Evolutionary conservation across 768 basidiomycete species (phyloP), one percentile per base, ranked within the genome.

Genomic region (Termitomyces eurrhizus): DNA sequence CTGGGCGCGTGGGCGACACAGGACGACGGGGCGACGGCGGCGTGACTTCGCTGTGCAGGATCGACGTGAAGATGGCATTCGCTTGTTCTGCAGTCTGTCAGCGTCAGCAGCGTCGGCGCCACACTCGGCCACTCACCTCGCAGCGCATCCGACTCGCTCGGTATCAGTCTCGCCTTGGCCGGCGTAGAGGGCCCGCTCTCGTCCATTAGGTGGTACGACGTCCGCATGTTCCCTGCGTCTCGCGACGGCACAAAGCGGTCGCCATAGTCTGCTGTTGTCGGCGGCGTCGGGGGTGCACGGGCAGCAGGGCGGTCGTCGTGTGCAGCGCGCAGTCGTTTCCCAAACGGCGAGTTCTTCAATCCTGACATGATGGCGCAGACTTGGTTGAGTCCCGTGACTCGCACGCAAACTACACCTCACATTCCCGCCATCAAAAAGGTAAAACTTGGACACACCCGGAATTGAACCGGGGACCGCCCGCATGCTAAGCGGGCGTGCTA

Each of bases 291-390:
- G 9, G 42, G 37, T 0, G 37, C 9, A 1, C 53, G 39, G 8
- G 36, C 5, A 2, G 52, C 16, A 13, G 52, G 14, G 52, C 35
- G 86, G 66, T 82, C 79, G 62, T 53, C 52, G 52, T 39, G 85
- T 4, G 86, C 81, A 14, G 87, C 87, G 46, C 90, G 85, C n/a
- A 92, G 79, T 13, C 90, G 85, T 69, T 92, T 92, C 46, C 89
- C 90, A 74, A 90, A 92, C 1, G 88, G 88, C 68, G 90, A 91
- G 74, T 92, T 91, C 78, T 89, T 90, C 74, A 92, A 81, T 58
- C 84, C 83, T 60, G 89, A 86, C 89, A 90, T 90, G 42, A 44
- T 44, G 42, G 42, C 42, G 9, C 42, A 21, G 8, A 6, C n/a
- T n/a, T 44, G 0, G 3, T 8, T 3, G 9, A 7, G 42, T 44